These are phyloP conservation scores for Sisymbrium irio DNA, from an alignment of 345 rosid genomes.

Conservation along the genomic window DNA sequence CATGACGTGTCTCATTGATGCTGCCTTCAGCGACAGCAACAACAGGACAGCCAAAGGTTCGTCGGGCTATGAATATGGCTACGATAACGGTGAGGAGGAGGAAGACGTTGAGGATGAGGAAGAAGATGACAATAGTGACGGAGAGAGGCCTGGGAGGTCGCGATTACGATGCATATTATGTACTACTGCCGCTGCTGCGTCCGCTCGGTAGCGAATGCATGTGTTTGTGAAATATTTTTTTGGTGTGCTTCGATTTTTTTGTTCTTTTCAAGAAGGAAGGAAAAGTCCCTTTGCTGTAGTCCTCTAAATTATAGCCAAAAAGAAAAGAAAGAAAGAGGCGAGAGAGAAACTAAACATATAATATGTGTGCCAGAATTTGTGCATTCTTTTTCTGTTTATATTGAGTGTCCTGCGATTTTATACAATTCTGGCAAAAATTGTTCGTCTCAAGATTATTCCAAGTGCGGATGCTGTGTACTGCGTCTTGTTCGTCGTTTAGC, in stretches of 20 bases:
- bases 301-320: background rate
- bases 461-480: background rate
- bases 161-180: slow-evolving; percentile 87
- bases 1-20: slow-evolving; percentile 74
- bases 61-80: slow-evolving; percentile 40
- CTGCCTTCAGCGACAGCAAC: slow-evolving; percentile 50
- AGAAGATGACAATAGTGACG: slow-evolving; percentile 47
- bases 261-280: background rate
- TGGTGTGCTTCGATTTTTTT: slow-evolving; percentile 15
- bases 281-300: slow-evolving; percentile 19
- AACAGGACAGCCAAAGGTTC: slow-evolving; percentile 40
- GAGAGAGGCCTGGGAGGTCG: slow-evolving; percentile 41
- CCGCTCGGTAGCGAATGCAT: slow-evolving; percentile 27
- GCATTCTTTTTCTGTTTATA: background rate
- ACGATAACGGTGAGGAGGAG: slow-evolving; percentile 29
- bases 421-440: background rate
- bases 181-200: slow-evolving; percentile 77
- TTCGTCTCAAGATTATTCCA: background rate
- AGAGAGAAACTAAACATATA: background rate
- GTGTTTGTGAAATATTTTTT: slow-evolving; percentile 30
- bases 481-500: background rate
- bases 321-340: background rate
- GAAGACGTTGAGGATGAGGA: slow-evolving; percentile 33
- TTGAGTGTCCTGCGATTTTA: background rate
- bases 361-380: background rate